A percentile compares a stretch with the other conserved stretches of the same genome.
phyloP scores from a whole-genome alignment of 345 rosid genomes.

The Eucalyptus erythrocorys region DNA sequence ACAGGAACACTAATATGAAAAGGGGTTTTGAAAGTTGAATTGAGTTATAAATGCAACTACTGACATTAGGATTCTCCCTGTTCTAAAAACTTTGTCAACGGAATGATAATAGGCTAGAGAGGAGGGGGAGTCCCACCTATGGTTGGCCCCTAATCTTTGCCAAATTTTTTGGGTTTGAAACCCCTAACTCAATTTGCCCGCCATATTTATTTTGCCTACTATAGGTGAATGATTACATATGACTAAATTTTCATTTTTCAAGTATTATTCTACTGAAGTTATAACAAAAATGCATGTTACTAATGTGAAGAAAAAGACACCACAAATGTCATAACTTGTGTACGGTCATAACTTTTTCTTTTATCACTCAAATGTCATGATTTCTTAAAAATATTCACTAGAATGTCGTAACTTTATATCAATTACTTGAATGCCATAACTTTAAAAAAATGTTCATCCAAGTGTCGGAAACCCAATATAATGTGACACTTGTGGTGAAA shows the following conservation, averaged over 20 bases:
- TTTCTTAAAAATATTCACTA: background rate
- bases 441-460: background rate
- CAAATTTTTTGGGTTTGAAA: background rate
- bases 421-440: fast-evolving
- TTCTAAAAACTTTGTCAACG: background rate
- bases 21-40: background rate
- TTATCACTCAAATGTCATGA: background rate
- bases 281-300: background rate
- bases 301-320: background rate
- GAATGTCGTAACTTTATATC: fast-evolving
- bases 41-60: background rate
- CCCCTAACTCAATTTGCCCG: background rate
- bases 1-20: background rate
- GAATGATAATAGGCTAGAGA: background rate
- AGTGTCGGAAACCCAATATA: background rate
- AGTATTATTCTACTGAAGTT: background rate
- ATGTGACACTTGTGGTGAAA: background rate
- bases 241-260: background rate
- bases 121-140: background rate
- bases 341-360: fast-evolving
- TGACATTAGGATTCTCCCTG: background rate
- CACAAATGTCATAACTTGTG: background rate
- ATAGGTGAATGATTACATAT: background rate
- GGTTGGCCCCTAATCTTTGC: background rate
- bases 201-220: background rate